Conservation (phyloP, 83 land plant species). For the Picea mariana region DNA sequence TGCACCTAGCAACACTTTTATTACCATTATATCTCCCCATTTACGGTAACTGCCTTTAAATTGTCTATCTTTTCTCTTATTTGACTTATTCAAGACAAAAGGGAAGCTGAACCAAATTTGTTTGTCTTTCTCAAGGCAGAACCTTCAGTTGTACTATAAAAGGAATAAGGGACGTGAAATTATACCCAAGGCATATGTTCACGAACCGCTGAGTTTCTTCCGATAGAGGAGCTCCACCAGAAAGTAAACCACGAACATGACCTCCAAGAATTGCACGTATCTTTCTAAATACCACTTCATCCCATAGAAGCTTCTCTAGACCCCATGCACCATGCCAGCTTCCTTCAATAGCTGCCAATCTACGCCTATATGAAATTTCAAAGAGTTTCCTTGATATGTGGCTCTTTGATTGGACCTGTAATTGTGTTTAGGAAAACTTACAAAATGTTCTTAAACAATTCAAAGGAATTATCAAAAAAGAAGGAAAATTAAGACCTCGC, state of each 20-base stretch:
- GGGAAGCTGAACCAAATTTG: not conserved
- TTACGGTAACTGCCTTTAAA: not conserved
- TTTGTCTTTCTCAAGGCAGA: not conserved
- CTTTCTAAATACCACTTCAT: constrained; percentile 75
- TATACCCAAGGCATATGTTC: constrained; percentile 93
- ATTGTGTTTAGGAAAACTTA: not conserved
- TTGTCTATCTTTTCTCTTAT: not conserved
- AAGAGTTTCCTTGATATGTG: constrained; percentile 64
- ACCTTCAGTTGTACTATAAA: not conserved
- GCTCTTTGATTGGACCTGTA: constrained; percentile 70
- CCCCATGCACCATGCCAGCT: constrained; percentile 82
- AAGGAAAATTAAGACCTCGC: not conserved
- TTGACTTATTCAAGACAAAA: not conserved
- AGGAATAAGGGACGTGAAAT: not conserved
- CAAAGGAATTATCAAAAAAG: not conserved
- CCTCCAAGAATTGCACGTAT: constrained; percentile 85
- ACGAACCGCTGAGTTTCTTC: constrained; percentile 95
- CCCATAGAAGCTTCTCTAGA: constrained; percentile 79
- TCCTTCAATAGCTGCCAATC: constrained; percentile 69
- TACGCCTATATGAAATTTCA: constrained; percentile 59
- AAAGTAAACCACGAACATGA: constrained; percentile 79
- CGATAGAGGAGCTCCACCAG: constrained; percentile 99
- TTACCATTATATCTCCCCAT: not conserved
- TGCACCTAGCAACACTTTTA: not conserved
- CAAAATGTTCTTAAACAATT: constrained; percentile 4